Evolutionary conservation across 805 yeast species (phyloP).

Genomic region (Lipomyces lipofer): DNA sequence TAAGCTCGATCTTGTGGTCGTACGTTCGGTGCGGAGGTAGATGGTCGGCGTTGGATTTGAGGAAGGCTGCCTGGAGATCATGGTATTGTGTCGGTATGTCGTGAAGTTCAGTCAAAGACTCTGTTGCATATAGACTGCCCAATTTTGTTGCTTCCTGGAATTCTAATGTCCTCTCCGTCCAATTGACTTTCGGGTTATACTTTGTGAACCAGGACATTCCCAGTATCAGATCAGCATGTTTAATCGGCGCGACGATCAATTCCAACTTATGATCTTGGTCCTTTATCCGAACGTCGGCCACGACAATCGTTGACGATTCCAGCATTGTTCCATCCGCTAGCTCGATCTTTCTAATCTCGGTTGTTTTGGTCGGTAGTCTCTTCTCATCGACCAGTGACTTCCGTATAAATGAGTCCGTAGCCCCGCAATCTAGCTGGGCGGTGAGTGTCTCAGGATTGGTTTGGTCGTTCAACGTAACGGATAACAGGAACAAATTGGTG

Average conservation of each 20-base stretch:
- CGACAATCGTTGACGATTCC: not conserved
- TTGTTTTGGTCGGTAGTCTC: no score
- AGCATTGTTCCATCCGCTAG: not conserved
- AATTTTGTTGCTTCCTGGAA: not conserved
- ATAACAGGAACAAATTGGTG: no score
- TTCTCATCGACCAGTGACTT: no score
- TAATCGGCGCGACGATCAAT: not conserved
- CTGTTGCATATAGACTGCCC: not conserved
- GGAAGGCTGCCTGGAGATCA: not conserved
- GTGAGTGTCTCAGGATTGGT: no score
- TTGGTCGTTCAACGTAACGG: no score
- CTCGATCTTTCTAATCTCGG: no score
- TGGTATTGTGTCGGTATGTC: not conserved
- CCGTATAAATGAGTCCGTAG: no score
- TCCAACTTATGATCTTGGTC: not conserved
- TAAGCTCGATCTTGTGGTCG: not conserved
- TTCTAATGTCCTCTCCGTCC: no score
- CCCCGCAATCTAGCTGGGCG: no score
- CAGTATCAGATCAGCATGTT: not conserved
- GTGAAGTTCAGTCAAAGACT: not conserved
- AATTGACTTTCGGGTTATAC: not conserved
- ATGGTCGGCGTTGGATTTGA: not conserved
- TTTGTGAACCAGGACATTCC: not conserved
- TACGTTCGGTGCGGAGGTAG: not conserved
- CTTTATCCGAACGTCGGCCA: not conserved